A percentile compares a stretch with the other conserved stretches of the same genome.
These are phyloP conservation scores for Talaromyces sp. DNA, from an alignment of 2,329 filamentous ascomycete species.

Conservation along the genomic window DNA sequence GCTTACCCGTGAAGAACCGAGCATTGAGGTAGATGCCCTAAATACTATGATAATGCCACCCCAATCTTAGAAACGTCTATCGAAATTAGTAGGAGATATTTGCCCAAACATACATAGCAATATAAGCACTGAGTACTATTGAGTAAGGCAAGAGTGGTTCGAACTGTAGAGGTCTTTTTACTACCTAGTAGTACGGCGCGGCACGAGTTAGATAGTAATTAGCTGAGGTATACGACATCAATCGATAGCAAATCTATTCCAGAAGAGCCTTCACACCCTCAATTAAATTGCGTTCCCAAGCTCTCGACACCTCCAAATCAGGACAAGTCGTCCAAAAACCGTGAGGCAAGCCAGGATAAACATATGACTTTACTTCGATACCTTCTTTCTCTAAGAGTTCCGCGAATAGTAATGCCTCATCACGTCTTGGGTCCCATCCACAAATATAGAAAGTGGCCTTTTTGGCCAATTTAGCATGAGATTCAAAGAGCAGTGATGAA, in stretches of 20 bases:
- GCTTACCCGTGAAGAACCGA: no score
- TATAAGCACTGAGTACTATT: no score
- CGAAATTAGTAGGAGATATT: no score
- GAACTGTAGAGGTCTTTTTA: background rate
- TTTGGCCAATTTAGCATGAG: conserved; percentile 32
- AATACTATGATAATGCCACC: no score
- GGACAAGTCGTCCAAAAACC: conserved; percentile 31
- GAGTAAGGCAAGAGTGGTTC: no score
- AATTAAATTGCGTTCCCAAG: conserved; percentile 35
- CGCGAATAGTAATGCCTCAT: conserved; percentile 54
- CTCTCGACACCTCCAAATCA: conserved; percentile 31
- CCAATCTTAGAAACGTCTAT: no score
- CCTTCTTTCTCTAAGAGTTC: conserved; percentile 40
- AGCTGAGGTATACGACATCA: no score
- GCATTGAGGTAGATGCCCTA: no score
- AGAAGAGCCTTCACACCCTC: conserved; percentile 15
- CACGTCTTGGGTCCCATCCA: conserved; percentile 52
- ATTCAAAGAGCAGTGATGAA: conserved; percentile 42
- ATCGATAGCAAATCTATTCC: background rate
- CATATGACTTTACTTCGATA: conserved; percentile 44
- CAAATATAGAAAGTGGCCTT: conserved; percentile 53
- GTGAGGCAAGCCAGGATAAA: conserved; percentile 48
- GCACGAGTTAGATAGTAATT: no score
- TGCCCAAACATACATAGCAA: no score
- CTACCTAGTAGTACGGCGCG: background rate